Base-by-base conservation (phyloP, 1,284 basidiomycete species). In the Pseudozyma sp. region DNA sequence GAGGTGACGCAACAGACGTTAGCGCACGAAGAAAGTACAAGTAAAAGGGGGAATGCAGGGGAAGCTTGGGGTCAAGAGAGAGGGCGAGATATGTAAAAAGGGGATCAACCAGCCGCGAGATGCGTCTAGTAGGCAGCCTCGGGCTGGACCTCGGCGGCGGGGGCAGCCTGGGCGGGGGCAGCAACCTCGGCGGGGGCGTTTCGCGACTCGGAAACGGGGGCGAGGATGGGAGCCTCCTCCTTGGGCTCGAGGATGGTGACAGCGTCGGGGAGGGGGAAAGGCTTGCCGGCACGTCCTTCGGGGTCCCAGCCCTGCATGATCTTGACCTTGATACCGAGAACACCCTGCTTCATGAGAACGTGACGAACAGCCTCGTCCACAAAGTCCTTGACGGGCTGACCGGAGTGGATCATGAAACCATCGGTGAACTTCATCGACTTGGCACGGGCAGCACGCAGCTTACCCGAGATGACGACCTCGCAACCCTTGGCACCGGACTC, bases 381-480 rank as follows among this genome's bases (percentile, higher is more conserved):
- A 83, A 96, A 99, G 86, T 99, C 97, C 72, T 91, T 88, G 62
- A 91, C 92, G 82, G 97, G 97, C 88, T 99, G 96, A 90, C 97
- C 97, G 78, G 97, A 98, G 91, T 99, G 97, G 86, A 99, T 96
- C 94, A 99, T 98, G 91, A 97, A 98, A 56, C 97, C 97, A 84
- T 99, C 97, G 85, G 95, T 97, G 89, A 99, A 99, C 88, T 99
- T 99, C 97, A 99, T 99, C 51, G 94, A 93, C 88, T 99, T 99
- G 85, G 97, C 97, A 90, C 95, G 94, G 81, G 97, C 97, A 82
- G 96, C 97, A 86, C 97, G 94, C 84, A 99, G 93, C 88, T 99
- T 99, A 85, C 97, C 97, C 78, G 96, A 99, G 77, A 99, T 94
- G 85, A 99, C 94, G 78, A 99, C 97, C 87, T 99, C 97, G 86